These are phyloP conservation scores for Helicocarpus griseus DNA, from an alignment of 2,329 filamentous ascomycete genomes.

Conservation along the genomic window DNA sequence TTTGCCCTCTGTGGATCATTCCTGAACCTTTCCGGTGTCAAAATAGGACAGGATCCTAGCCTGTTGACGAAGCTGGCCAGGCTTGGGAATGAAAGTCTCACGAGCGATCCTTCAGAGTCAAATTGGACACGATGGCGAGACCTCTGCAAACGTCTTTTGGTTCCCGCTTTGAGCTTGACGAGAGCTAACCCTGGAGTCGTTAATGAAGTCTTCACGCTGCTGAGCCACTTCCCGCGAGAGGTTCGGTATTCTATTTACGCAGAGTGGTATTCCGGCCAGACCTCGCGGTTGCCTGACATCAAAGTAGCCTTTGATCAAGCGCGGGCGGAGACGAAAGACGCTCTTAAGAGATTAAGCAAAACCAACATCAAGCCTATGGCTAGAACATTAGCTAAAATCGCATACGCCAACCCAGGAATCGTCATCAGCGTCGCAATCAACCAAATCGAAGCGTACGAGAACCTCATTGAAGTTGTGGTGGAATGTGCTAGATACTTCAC, in stretches of 20 bases:
- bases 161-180: constrained; percentile 79
- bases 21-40: constrained; percentile 75
- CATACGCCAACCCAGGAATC: constrained; percentile 78
- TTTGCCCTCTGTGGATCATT: constrained; percentile 79
- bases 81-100: constrained; percentile 69
- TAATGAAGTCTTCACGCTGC: constrained; percentile 75
- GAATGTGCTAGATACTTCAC: constrained; percentile 94
- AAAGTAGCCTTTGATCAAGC: constrained; percentile 68
- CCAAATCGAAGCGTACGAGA: constrained; percentile 89
- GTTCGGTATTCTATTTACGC: constrained; percentile 81
- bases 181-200: constrained; percentile 75
- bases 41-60: constrained; percentile 73
- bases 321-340: constrained; percentile 67
- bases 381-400: constrained; percentile 81
- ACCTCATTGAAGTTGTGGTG: constrained; percentile 88
- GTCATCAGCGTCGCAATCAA: constrained; percentile 83
- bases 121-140: constrained; percentile 77
- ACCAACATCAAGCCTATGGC: constrained; percentile 82
- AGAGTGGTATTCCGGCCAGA: constrained; percentile 80
- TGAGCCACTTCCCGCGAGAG: constrained; percentile 66
- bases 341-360: constrained; percentile 80
- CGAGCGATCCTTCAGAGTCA: constrained; percentile 55
- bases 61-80: constrained; percentile 74
- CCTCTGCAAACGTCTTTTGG: constrained; percentile 70
- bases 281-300: constrained; percentile 67